Percentiles rank a stretch among this genome's conserved stretches.
Evolutionary conservation across 352 stramenopile species (phyloP).

Genomic region (Peronosclerospora sorghi): DNA sequence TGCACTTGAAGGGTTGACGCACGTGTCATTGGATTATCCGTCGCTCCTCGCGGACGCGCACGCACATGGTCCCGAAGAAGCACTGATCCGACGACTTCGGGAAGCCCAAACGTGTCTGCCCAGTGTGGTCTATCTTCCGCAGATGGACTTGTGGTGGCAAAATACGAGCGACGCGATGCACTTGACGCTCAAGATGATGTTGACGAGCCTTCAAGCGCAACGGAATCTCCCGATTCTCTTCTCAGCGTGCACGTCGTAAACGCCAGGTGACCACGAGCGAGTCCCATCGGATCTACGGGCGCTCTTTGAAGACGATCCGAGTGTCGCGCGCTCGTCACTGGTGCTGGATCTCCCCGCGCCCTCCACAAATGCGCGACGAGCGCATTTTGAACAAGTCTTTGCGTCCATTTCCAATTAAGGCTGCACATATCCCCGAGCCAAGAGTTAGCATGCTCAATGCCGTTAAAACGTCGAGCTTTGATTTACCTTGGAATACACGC

Average conservation of each 20-base stretch:
- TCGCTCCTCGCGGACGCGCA: constrained; percentile 62
- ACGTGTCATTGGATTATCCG: constrained; percentile 75
- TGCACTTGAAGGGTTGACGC: constrained; percentile 56
- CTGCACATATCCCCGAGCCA: too few species aligned
- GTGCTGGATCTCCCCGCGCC: constrained; percentile 30
- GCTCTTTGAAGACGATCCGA: constrained; percentile 44
- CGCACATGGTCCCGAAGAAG: constrained; percentile 56
- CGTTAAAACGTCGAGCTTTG: too few species aligned
- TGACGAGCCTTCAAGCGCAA: constrained; percentile 59
- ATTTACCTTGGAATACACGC: too few species aligned
- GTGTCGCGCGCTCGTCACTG: constrained; percentile 30
- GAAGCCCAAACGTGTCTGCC: constrained; percentile 71
- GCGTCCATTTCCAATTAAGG: constrained; percentile 34
- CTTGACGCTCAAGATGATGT: constrained; percentile 67
- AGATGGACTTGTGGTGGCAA: constrained; percentile 67
- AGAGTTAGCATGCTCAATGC: too few species aligned
- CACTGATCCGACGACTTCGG: constrained; percentile 53
- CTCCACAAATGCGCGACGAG: constrained; percentile 14
- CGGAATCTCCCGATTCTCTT: constrained; percentile 66
- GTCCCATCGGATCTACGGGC: constrained; percentile 42
- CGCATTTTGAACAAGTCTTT: constrained; percentile 63
- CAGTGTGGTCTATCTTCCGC: constrained; percentile 70
- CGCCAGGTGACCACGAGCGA: constrained; percentile 10
- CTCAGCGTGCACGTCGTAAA: constrained; percentile 50
- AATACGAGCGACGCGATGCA: constrained; percentile 69